A percentile compares a stretch with the other conserved stretches of the same genome.
phyloP scores from a whole-genome alignment of 768 basidiomycete species.

The Saitozyma podzolica region DNA sequence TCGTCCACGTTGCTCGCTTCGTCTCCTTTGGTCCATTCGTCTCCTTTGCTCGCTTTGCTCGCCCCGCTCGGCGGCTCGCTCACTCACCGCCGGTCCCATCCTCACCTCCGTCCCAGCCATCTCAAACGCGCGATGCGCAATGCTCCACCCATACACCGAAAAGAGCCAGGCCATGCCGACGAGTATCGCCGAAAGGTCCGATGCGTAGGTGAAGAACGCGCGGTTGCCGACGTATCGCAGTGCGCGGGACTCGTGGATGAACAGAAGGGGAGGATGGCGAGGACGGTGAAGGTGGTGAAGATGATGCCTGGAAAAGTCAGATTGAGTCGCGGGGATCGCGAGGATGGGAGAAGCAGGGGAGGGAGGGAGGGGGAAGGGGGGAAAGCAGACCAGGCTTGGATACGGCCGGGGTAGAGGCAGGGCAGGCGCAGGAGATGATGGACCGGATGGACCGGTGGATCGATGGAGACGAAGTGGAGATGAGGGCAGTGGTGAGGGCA shows the following conservation, averaged over 20 bases:
- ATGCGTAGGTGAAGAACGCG: slow-evolving; percentile 42
- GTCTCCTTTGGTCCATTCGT: too few species aligned
- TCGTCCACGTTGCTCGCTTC: too few species aligned
- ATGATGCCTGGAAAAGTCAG: slow-evolving; percentile 32
- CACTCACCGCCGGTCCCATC: slow-evolving; percentile 45
- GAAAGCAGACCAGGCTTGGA: not conserved
- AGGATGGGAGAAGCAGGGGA: not conserved
- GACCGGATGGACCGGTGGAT: too few species aligned
- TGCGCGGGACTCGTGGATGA: slow-evolving; percentile 47
- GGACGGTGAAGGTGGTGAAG: slow-evolving; percentile 47
- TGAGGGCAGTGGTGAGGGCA: too few species aligned
- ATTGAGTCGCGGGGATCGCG: not conserved
- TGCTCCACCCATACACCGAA: slow-evolving; percentile 49
- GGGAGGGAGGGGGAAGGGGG: not conserved
- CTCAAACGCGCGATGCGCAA: slow-evolving; percentile 43
- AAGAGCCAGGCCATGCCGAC: slow-evolving; percentile 39
- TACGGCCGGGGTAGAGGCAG: too few species aligned
- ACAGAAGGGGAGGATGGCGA: slow-evolving; percentile 49
- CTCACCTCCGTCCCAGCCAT: slow-evolving; percentile 22
- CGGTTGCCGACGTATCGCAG: slow-evolving; percentile 47
- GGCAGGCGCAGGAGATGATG: too few species aligned
- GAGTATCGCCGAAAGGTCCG: slow-evolving; percentile 31
- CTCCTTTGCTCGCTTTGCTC: too few species aligned
- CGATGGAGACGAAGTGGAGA: too few species aligned
- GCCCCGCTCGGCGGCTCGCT: too few species aligned